A percentile compares a stretch with the other conserved stretches of the same genome.
Conservation (phyloP, 192 early-diverging fungal genomes). For the Rhizoclosmatium globosum region DNA sequence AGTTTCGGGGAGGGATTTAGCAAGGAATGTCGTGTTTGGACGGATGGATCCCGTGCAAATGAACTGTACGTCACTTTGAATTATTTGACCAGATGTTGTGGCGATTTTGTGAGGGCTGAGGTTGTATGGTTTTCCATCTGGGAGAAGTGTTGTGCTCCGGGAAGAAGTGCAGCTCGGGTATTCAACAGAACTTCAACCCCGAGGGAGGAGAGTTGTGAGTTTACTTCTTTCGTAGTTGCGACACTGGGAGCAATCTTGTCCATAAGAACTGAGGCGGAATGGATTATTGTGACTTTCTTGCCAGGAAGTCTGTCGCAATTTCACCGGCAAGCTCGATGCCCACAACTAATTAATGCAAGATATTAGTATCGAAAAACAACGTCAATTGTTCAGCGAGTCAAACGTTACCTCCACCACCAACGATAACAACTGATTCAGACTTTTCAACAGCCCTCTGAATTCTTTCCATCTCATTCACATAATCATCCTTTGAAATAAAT, state of each 20-base stretch:
- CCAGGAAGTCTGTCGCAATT: constrained; percentile 66
- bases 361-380: not conserved
- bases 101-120: not conserved
- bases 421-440: constrained; percentile 59
- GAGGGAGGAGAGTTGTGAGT: constrained; percentile 37
- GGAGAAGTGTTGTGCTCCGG: not conserved
- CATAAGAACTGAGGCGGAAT: constrained; percentile 56
- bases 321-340: constrained; percentile 83
- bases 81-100: not conserved
- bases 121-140: not conserved
- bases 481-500: constrained; percentile 38
- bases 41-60: constrained; percentile 6
- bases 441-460: constrained; percentile 49
- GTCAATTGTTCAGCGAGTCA: not conserved
- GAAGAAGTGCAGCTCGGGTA: not conserved
- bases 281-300: constrained; percentile 69
- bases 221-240: not conserved
- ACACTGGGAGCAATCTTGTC: not conserved
- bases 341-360: constrained; percentile 36
- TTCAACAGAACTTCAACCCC: constrained; percentile 56
- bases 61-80: not conserved
- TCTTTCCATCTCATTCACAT: constrained; percentile 30
- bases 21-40: constrained; percentile 43
- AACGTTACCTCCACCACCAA: constrained; percentile 68
- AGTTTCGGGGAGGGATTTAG: constrained; percentile 58